Evolutionary conservation across 2,329 filamentous ascomycete genomes (phyloP).

Genomic region (Neofusicoccum umdonicola): DNA sequence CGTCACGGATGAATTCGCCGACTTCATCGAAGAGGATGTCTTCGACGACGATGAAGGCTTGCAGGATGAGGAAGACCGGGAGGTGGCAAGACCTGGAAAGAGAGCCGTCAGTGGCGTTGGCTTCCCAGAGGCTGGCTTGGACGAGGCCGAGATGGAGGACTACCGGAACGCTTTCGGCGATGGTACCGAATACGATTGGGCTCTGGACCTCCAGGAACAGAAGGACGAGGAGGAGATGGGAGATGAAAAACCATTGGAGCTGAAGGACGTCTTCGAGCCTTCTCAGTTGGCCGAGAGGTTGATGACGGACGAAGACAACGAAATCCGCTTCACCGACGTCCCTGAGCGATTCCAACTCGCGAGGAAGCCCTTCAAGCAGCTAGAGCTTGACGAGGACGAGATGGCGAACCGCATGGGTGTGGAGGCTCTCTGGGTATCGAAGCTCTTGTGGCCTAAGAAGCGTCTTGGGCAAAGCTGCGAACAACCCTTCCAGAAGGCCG

Average conservation of each 20-base stretch:
- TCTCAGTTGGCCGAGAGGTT: conserved; percentile 92
- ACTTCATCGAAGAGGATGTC: conserved; percentile 81
- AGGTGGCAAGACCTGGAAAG: conserved; percentile 78
- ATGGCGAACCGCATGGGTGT: conserved; percentile 63
- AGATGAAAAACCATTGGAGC: conserved; percentile 80
- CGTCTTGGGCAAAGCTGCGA: conserved; percentile 69
- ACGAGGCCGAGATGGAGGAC: conserved; percentile 90
- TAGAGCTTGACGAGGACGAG: conserved; percentile 77
- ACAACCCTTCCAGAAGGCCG: conserved; percentile 79
- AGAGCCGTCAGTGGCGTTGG: conserved; percentile 65
- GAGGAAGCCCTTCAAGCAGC: conserved; percentile 79
- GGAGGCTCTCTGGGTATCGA: conserved; percentile 88
- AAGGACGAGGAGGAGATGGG: conserved; percentile 73
- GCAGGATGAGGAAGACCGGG: conserved; percentile 73
- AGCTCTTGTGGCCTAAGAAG: conserved; percentile 86
- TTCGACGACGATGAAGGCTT: conserved; percentile 77
- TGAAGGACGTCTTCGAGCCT: conserved; percentile 98
- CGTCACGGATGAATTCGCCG: conserved; percentile 46
- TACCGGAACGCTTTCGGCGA: conserved; percentile 96
- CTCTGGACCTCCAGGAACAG: conserved; percentile 81
- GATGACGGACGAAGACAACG: conserved; percentile 91
- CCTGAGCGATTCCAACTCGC: conserved; percentile 94
- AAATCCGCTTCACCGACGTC: conserved; percentile 82
- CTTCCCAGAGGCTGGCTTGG: conserved; percentile 78
- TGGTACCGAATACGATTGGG: conserved; percentile 94